phyloP scores from a whole-genome alignment of 73 alveolate species.

The Paraurostyla sp. region DNA sequence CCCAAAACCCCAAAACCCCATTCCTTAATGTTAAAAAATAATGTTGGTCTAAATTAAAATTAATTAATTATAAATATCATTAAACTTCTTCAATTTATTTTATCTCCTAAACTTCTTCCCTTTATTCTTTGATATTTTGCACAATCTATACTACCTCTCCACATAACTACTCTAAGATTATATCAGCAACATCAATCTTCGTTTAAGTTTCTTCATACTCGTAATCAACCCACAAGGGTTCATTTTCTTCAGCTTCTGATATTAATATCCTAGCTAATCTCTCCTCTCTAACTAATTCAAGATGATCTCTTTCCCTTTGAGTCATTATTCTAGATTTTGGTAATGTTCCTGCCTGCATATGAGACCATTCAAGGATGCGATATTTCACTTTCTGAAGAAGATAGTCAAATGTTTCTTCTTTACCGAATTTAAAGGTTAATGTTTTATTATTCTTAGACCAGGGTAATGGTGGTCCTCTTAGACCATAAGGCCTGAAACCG shows the following conservation, averaged over 20 bases:
- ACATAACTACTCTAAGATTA: conserved; percentile 43
- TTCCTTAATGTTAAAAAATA: too few relatives aligned
- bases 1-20: too few relatives aligned
- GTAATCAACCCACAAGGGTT: conserved; percentile 62
- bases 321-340: not conserved
- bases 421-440: conserved; percentile 68
- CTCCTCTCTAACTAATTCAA: conserved; percentile 59
- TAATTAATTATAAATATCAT: too few relatives aligned
- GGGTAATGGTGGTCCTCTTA: conserved; percentile 91
- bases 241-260: conserved; percentile 65
- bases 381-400: conserved; percentile 11
- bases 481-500: conserved; percentile 87
- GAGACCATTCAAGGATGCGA: conserved; percentile 52
- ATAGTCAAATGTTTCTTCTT: conserved; percentile 11
- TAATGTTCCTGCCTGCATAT: conserved; percentile 9
- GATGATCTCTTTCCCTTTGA: conserved; percentile 25
- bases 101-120: not conserved
- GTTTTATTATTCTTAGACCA: conserved; percentile 79
- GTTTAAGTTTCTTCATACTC: conserved; percentile 71
- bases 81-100: too few relatives aligned
- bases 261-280: conserved; percentile 57
- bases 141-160: conserved; percentile 52
- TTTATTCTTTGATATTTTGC: not conserved
- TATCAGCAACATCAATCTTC: conserved; percentile 71
- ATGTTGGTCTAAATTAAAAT: too few relatives aligned